phyloP scores from a whole-genome alignment of 23 red algal species.

The Pyropia haitanensis region DNA sequence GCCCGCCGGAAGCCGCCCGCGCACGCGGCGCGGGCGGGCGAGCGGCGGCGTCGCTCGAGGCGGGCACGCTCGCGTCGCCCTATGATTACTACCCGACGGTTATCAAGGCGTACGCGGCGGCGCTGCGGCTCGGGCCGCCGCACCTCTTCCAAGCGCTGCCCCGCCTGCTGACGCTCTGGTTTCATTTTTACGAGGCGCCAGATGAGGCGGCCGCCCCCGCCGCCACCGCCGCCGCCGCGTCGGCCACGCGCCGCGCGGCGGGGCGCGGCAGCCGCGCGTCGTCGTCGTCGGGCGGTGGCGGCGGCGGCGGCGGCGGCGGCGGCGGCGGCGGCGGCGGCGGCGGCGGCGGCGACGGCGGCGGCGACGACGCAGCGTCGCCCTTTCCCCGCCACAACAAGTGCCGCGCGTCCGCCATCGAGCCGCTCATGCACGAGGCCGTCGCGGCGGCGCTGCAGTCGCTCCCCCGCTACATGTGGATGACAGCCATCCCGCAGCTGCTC shows the following conservation, averaged over 20 bases:
- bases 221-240: background rate
- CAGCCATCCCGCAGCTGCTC: conserved; percentile 80
- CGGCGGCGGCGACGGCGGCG: no score
- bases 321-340: no score
- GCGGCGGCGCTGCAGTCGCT: conserved; percentile 16
- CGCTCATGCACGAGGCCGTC: background rate
- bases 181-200: conserved; percentile 37
- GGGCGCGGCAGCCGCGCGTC: no score
- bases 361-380: no score
- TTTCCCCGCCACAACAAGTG: background rate
- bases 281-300: no score
- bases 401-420: conserved; percentile 4
- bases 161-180: conserved; percentile 78
- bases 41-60: background rate
- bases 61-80: background rate
- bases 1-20: background rate
- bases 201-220: background rate
- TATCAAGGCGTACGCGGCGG: conserved; percentile 54
- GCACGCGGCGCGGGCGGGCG: background rate
- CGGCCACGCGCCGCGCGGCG: no score
- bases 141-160: conserved; percentile 80
- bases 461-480: conserved; percentile 75
- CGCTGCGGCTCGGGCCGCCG: conserved; percentile 34
- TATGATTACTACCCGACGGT: conserved; percentile 29
- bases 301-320: no score